Base-by-base conservation (phyloP, 768 basidiomycete genomes). In the Trametopsis cervina region DNA sequence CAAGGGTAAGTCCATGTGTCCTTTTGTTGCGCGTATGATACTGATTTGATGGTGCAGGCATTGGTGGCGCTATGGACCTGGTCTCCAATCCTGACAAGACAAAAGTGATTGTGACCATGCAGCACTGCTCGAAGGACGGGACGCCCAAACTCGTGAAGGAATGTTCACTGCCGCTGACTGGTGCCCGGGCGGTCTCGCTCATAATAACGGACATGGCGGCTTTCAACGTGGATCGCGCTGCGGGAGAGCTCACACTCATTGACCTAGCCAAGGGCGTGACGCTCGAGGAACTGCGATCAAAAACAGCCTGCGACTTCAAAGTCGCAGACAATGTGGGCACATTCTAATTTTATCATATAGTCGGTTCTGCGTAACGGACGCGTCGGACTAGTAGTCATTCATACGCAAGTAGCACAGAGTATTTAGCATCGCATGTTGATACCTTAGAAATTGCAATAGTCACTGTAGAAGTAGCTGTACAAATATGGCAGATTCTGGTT, bases 71-170 rank as follows among this genome's bases (percentile, higher is more conserved):
- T 2, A 93, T 93, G 89, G 90, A 93, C 60, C 81, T 93, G 43
- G 89, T 92, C 49, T 93, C 91, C 46, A 95, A 94, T 67, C 92
- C 92, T 1, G 90, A 94, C 65, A 83, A 85, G 69, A 96, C 93
- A 38, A 93, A 88, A 66, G 84, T 91, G 55, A 89, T 94, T 46
- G 89, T 76, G 5, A 75, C 86, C 29, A 85, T 89, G 78, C 91
- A 95, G 60, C 92, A 94, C 69, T 78, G 80, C 59, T 81, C 88
- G 33, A 94, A 92, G 69, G 82, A 89, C 60, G 93, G 91, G 33
- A 79, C 77, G 53, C 83, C 85, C 20, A 96, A 96, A 73, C 81
- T 96, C 50, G 73, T 93, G 50, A 71, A 81, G 60, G 66, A 83
- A 60, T 95, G 93, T 59, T 70, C 73, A 1, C 77, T 96, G 40